Evolutionary conservation across 2,329 filamentous ascomycete genomes (phyloP), one percentile per base, ranked within the genome.

Genomic region (Penicillium sp.): DNA sequence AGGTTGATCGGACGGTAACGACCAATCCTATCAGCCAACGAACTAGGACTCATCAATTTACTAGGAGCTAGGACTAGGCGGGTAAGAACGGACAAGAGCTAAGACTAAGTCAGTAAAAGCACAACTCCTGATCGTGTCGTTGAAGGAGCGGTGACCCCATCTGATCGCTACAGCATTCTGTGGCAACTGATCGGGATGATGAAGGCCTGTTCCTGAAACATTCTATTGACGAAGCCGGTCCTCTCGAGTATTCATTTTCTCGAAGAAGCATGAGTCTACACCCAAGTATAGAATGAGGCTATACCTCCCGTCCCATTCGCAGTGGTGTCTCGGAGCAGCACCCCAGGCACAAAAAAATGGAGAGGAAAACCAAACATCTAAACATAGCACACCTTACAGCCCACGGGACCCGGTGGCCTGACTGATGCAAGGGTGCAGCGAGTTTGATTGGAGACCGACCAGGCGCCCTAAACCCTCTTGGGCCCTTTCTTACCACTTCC

Each of bases 311-410:
- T 30, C 25, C 25, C 45, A 48, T 48, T 48, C 45, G 45, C 45
- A 48, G 45, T 30, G 45, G 45, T 30, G 45, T 48, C 45, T 25
- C 25, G 30, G 45, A 13, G 43, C 13, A 26, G 13, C 14, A 26
- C 28, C 19, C 49, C 10, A 28, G 22, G 19, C 22, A 35, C 14
- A 22, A 52, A 35, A 19, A 13, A 35, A 8, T 3, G 13, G 42
- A 6, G 25, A n/a, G 16, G 25, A 35, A 52, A 10, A 33, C 49
- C 38, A 19, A 51, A 30, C 33, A 26, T 53, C 51, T 69, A 69
- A 67, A 66, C 62, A 61, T 69, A 69, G 67, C 46, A 68, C 66
- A 65, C 62, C 67, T 68, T 69, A 59, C 67, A 68, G 64, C 63
- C 67, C 64, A 68, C 55, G 59, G 68, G 67, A 67, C 63, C 58